These are phyloP conservation scores for Plasmodium knowlesi DNA, from an alignment of 169 alveolate species.

Conservation along the genomic window DNA sequence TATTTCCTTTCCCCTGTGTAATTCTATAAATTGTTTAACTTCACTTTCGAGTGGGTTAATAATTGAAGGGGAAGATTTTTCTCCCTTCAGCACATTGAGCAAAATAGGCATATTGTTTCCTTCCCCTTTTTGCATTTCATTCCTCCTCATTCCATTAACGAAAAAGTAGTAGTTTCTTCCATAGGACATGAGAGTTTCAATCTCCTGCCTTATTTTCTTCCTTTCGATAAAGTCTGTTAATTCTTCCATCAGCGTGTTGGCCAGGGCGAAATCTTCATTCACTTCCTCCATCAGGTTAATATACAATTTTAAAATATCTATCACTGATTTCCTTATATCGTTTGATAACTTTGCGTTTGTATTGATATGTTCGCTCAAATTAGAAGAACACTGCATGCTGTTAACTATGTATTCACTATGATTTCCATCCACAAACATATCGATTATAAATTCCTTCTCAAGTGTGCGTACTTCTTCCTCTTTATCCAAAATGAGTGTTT, in stretches of 20 bases:
- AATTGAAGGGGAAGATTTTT: background rate
- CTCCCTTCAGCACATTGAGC: background rate
- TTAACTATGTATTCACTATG: slow-evolving; percentile 26
- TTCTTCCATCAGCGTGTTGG: slow-evolving; percentile 30
- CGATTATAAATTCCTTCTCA: slow-evolving; percentile 30
- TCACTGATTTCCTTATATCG: background rate
- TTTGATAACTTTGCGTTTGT: background rate
- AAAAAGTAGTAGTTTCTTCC: background rate
- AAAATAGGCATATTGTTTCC: background rate
- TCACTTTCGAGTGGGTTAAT: slow-evolving; percentile 10
- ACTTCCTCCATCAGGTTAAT: slow-evolving; percentile 33
- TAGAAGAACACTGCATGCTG: slow-evolving; percentile 2
- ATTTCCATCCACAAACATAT: slow-evolving; percentile 46
- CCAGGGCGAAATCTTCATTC: slow-evolving; percentile 10
- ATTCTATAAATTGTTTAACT: slow-evolving; percentile 35
- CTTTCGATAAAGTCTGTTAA: slow-evolving; percentile 23
- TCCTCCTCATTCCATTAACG: background rate
- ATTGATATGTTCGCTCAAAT: slow-evolving; percentile 16
- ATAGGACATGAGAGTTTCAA: background rate
- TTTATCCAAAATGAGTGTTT: slow-evolving; percentile 1
- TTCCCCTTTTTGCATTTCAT: background rate
- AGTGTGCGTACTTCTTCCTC: slow-evolving; percentile 2
- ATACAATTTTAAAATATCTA: slow-evolving; percentile 7
- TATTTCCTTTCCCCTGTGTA: slow-evolving; percentile 11
- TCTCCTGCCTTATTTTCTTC: slow-evolving; percentile 14